Percentiles rank a stretch among this genome's conserved stretches.
Conservation (phyloP, 768 basidiomycete genomes). For the Leucosporidium creatinivorum region DNA sequence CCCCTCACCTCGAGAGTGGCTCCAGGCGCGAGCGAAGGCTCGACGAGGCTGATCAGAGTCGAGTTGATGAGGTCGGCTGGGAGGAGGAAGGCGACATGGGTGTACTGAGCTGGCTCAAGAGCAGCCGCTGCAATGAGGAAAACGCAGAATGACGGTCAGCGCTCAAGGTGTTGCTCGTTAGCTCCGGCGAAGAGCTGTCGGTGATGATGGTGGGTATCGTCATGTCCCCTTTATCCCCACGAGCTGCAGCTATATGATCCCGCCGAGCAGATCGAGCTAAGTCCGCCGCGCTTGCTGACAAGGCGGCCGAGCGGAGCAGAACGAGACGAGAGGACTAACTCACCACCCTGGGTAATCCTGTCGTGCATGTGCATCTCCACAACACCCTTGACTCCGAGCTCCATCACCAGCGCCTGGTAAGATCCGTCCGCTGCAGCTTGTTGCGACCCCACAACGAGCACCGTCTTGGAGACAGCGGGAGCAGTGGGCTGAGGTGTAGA, state of each 20-base stretch:
- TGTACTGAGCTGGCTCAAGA: conserved; percentile 27
- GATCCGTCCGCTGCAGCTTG: conserved; percentile 68
- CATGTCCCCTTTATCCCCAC: background rate
- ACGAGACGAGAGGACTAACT: conserved; percentile 22
- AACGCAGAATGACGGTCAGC: background rate
- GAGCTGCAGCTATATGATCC: conserved; percentile 1
- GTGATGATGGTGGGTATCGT: background rate
- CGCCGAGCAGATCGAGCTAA: no score
- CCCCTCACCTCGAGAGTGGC: conserved; percentile 21
- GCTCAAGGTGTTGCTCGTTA: no score
- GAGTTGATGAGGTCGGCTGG: conserved; percentile 57
- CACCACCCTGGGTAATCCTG: conserved; percentile 72
- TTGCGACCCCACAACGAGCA: conserved; percentile 67
- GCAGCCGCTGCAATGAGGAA: conserved; percentile 25
- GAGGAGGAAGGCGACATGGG: conserved; percentile 54
- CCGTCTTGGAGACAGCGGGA: no score
- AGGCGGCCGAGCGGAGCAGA: no score
- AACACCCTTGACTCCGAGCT: conserved; percentile 48
- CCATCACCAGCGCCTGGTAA: conserved; percentile 63
- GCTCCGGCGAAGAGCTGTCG: no score
- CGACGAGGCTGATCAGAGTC: conserved; percentile 44
- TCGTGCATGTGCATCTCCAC: conserved; percentile 78
- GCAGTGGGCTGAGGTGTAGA: no score
- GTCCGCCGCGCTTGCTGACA: no score
- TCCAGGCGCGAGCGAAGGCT: conserved; percentile 21